Evolutionary conservation across 176 grass and related monocot species (phyloP).

Genomic region (Ensete glaucum): DNA sequence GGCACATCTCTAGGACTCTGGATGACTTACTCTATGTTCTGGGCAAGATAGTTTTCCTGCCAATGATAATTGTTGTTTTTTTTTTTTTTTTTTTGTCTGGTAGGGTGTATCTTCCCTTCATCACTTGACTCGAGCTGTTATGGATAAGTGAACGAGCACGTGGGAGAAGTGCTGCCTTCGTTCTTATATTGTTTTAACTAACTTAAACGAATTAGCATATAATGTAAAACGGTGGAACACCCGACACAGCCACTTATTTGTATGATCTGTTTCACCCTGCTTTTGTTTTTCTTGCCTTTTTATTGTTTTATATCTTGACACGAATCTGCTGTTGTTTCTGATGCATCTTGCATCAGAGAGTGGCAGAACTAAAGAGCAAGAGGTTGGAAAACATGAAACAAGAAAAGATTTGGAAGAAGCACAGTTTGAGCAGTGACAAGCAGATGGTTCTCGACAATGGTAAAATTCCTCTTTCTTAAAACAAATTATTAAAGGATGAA

Average conservation of each 20-base stretch:
- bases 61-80: not conserved
- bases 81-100: not conserved
- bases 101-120: slow-evolving; percentile 26
- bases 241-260: too few species aligned
- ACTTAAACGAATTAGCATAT: too few species aligned
- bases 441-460: not conserved
- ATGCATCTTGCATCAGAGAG: slow-evolving; percentile 22
- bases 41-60: not conserved
- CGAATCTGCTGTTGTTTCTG: not conserved
- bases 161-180: slow-evolving; percentile 28
- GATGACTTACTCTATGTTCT: not conserved
- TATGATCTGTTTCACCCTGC: too few species aligned
- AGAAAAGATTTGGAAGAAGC: not conserved
- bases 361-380: slow-evolving; percentile 10
- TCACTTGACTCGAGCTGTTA: slow-evolving; percentile 9
- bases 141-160: slow-evolving; percentile 14
- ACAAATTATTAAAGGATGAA: not conserved
- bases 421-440: not conserved
- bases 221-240: too few species aligned
- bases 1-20: not conserved
- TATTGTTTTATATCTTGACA: not conserved
- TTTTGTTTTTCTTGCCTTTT: too few species aligned
- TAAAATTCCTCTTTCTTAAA: not conserved
- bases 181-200: too few species aligned
- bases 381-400: not conserved